Conservation (phyloP, 805 yeast genomes). For the Dipodascus geniculatus region DNA sequence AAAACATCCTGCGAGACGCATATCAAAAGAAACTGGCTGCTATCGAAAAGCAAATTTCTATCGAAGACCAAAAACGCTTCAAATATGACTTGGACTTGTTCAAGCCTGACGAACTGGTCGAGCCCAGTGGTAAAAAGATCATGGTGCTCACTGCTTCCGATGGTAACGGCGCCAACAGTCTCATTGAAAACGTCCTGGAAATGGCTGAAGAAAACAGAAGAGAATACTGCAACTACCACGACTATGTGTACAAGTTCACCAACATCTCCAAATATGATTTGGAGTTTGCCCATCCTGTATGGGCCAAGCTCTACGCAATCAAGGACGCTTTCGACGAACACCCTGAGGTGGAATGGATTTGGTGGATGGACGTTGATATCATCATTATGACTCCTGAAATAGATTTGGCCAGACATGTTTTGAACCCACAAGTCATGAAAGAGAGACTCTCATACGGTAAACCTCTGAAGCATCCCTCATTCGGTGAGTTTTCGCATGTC, state of each 20-base stretch:
- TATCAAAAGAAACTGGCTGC: not conserved
- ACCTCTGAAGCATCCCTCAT: conserved; percentile 12
- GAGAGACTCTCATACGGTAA: conserved; percentile 16
- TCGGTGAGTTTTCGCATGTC: conserved; percentile 6
- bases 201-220: conserved; percentile 16
- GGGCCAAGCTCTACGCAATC: conserved; percentile 27
- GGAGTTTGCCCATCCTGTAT: conserved; percentile 13
- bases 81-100: not conserved
- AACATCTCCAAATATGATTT: conserved; percentile 16
- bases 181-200: not conserved
- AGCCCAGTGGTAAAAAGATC: not conserved
- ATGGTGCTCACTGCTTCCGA: conserved; percentile 1
- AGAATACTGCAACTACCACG: conserved; percentile 23
- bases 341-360: conserved; percentile 28
- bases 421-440: conserved; percentile 19
- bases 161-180: conserved; percentile 2
- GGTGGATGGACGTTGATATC: conserved; percentile 29
- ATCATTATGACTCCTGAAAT: conserved; percentile 23
- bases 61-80: conserved; percentile 1
- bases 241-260: conserved; percentile 21
- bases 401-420: conserved; percentile 20
- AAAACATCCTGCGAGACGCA: not conserved
- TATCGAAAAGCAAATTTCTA: not conserved
- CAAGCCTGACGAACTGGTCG: not conserved
- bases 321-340: conserved; percentile 20